phyloP scores from a whole-genome alignment of 371 early-diverging fungal species.

The Mortierella sp. region DNA sequence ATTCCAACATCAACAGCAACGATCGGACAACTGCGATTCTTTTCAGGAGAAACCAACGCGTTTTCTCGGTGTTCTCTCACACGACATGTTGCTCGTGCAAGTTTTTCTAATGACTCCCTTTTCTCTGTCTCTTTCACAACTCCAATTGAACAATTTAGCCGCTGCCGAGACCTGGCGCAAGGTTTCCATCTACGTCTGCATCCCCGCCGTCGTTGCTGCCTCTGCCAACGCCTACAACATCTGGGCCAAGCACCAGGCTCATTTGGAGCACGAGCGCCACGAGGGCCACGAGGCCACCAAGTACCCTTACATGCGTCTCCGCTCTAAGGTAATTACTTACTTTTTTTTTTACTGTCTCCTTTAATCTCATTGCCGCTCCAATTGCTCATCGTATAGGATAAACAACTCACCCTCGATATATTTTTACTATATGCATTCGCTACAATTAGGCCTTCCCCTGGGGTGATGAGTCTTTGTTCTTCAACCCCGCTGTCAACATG shows the following conservation, averaged over 20 bases:
- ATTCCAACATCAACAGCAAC: background rate
- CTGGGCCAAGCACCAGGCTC: slow-evolving; percentile 57
- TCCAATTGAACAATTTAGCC: slow-evolving; percentile 24
- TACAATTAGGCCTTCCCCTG: slow-evolving; percentile 57
- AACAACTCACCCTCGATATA: background rate
- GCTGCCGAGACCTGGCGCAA: slow-evolving; percentile 61
- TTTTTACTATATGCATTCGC: background rate
- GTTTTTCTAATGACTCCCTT: background rate
- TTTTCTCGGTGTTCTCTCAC: background rate
- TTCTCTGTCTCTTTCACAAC: background rate
- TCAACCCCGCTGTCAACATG: slow-evolving; percentile 59
- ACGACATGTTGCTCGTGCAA: background rate
- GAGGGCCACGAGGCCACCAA: slow-evolving; percentile 56
- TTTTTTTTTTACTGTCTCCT: background rate
- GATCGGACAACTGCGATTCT: background rate
- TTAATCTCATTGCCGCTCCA: background rate
- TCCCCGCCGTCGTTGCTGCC: slow-evolving; percentile 52
- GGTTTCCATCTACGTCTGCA: slow-evolving; percentile 57
- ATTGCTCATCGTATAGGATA: background rate
- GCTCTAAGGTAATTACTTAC: slow-evolving; percentile 38
- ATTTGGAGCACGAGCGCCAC: slow-evolving; percentile 55
- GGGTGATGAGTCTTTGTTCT: slow-evolving; percentile 62
- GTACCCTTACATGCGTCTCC: slow-evolving; percentile 59
- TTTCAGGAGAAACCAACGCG: background rate
- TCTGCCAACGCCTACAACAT: slow-evolving; percentile 60